Conservation (phyloP, 352 stramenopile species). For the Pythium biforme region DNA sequence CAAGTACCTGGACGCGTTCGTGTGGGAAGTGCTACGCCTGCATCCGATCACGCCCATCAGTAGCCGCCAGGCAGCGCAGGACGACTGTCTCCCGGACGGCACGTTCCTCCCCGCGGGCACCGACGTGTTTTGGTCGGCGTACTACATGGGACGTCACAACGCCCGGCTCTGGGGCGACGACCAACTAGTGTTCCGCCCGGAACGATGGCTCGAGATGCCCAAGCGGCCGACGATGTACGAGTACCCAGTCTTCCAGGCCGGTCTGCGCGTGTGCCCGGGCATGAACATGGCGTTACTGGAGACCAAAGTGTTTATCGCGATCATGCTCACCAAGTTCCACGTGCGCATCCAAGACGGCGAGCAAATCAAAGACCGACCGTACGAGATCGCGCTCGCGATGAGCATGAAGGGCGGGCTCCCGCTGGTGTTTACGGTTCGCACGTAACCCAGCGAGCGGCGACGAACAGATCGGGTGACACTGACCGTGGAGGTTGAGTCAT, state of each 20-base stretch:
- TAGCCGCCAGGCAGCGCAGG: slow-evolving; percentile 50
- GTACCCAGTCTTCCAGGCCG: slow-evolving; percentile 69
- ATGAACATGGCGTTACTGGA: slow-evolving; percentile 74
- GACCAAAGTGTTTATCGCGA: slow-evolving; percentile 52
- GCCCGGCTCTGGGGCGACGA: slow-evolving; percentile 47
- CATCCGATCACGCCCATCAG: slow-evolving; percentile 74
- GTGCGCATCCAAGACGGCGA: slow-evolving; percentile 41
- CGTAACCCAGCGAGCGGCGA: too few species aligned
- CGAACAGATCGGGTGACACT: too few species aligned
- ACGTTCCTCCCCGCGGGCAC: slow-evolving; percentile 64
- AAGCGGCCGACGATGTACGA: slow-evolving; percentile 57
- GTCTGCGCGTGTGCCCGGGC: slow-evolving; percentile 59
- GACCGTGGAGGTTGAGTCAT: too few species aligned
- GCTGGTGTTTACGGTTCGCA: slow-evolving; percentile 8
- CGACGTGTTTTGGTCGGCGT: slow-evolving; percentile 68
- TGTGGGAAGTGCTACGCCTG: slow-evolving; percentile 66
- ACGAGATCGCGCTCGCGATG: slow-evolving; percentile 32
- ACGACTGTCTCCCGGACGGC: slow-evolving; percentile 65
- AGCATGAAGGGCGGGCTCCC: slow-evolving; percentile 15
- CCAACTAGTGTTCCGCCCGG: slow-evolving; percentile 49
- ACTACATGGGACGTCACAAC: slow-evolving; percentile 67
- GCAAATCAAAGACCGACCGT: slow-evolving; percentile 36
- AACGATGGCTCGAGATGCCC: slow-evolving; percentile 65
- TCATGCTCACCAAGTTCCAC: slow-evolving; percentile 39
- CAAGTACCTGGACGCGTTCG: slow-evolving; percentile 69